These are phyloP conservation scores for Metschnikowia matae DNA, from an alignment of 805 yeast species.

Conservation along the genomic window DNA sequence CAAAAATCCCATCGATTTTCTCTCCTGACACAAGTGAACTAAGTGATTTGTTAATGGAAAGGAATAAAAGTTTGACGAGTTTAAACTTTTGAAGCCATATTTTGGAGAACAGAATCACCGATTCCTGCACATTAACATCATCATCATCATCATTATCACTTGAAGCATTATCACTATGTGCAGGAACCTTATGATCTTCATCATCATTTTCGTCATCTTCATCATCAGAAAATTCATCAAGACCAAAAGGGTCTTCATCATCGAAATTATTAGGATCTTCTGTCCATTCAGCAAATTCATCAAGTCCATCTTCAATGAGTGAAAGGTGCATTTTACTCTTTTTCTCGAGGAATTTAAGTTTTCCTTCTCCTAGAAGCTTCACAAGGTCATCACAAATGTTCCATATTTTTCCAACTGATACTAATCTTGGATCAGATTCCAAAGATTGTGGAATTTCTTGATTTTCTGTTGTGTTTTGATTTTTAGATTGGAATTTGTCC, in stretches of 20 bases:
- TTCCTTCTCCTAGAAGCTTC: constrained; percentile 44
- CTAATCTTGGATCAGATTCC: constrained; percentile 35
- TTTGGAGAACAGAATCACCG: constrained; percentile 37
- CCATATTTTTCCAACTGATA: constrained; percentile 70
- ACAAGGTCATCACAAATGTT: constrained; percentile 52
- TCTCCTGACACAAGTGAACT: constrained; percentile 42
- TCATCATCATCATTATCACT: too few species aligned
- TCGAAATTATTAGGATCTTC: constrained; percentile 50
- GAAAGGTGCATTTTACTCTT: constrained; percentile 42
- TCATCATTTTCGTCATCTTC: constrained; percentile 3
- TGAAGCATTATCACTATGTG: not conserved
- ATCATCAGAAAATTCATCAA: constrained; percentile 17
- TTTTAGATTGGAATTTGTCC: not conserved
- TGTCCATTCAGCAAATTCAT: constrained; percentile 67
- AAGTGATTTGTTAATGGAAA: constrained; percentile 56
- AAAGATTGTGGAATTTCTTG: too few species aligned
- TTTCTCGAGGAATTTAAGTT: constrained; percentile 47
- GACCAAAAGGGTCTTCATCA: constrained; percentile 53
- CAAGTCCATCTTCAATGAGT: constrained; percentile 58
- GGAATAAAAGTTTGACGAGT: constrained; percentile 53
- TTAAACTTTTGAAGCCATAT: constrained; percentile 52
- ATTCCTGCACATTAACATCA: not conserved
- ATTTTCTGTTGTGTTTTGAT: constrained; percentile 18
- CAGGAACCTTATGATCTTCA: not conserved
- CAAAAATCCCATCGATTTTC: constrained; percentile 45